Percentiles rank a stretch among this genome's conserved stretches.
These are phyloP conservation scores for Sugiyamaella pinicola DNA, from an alignment of 1,139 yeast species.

Conservation along the genomic window DNA sequence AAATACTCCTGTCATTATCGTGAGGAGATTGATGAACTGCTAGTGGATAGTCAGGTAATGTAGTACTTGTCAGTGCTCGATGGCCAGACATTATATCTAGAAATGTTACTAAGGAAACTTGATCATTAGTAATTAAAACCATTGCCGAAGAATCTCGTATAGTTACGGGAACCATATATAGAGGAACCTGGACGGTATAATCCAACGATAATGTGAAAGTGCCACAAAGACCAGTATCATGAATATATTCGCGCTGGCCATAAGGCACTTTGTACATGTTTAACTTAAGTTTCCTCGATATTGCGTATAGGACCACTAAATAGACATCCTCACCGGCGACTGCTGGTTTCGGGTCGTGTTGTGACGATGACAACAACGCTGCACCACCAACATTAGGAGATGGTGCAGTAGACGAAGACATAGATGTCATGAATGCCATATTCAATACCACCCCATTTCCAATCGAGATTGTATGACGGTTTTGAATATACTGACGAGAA, in stretches of 20 bases:
- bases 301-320: slow-evolving; percentile 10
- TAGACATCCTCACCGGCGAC: slow-evolving; percentile 10
- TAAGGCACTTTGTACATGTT: slow-evolving; percentile 17
- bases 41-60: slow-evolving; percentile 16
- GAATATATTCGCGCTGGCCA: slow-evolving; percentile 16
- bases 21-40: slow-evolving; percentile 23
- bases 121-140: slow-evolving; percentile 24
- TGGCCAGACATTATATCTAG: slow-evolving; percentile 32
- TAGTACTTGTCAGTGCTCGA: slow-evolving; percentile 14
- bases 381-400: not conserved
- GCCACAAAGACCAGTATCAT: slow-evolving; percentile 17
- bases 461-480: slow-evolving; percentile 8
- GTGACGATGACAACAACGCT: no score
- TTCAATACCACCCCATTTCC: slow-evolving; percentile 10
- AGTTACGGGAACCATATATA: slow-evolving; percentile 30
- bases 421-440: slow-evolving; percentile 9
- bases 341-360: not conserved
- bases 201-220: slow-evolving; percentile 22
- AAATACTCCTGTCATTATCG: slow-evolving; percentile 18
- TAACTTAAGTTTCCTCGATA: slow-evolving; percentile 11
- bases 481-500: slow-evolving; percentile 1
- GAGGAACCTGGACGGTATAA: slow-evolving; percentile 21
- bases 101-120: slow-evolving; percentile 26
- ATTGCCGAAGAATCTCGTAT: slow-evolving; percentile 23
- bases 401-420: not conserved